phyloP scores from a whole-genome alignment of 495 filamentous ascomycete genomes.

The Acidiella bohemica region DNA sequence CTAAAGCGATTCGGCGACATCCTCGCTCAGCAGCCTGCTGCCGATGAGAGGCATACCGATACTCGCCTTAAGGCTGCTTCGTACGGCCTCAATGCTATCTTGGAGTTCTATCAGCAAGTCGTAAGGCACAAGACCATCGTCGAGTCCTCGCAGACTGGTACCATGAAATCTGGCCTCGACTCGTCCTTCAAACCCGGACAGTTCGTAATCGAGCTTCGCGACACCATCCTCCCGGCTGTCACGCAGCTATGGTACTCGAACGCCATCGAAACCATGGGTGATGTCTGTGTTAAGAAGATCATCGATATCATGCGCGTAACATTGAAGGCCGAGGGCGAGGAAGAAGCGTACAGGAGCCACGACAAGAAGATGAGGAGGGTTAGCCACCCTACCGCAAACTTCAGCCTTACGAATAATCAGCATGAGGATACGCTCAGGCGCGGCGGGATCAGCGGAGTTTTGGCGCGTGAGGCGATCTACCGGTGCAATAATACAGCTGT shows the following conservation, averaged over 20 bases:
- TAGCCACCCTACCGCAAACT: conserved; percentile 15
- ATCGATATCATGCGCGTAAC: conserved; percentile 75
- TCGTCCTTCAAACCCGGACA: conserved; percentile 63
- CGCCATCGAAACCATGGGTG: conserved; percentile 63
- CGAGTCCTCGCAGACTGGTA: conserved; percentile 55
- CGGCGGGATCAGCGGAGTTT: conserved; percentile 40
- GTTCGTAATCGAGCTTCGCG: conserved; percentile 75
- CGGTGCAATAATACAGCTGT: conserved; percentile 55
- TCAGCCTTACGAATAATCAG: conserved; percentile 18
- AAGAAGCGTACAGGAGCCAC: conserved; percentile 45
- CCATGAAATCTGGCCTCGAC: conserved; percentile 45
- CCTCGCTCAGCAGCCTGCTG: not conserved
- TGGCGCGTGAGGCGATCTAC: conserved; percentile 68
- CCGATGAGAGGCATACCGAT: conserved; percentile 12
- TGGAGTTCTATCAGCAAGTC: conserved; percentile 65
- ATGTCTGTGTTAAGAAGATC: conserved; percentile 59
- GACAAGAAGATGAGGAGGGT: conserved; percentile 38
- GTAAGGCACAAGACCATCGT: conserved; percentile 61
- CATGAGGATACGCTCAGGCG: conserved; percentile 34
- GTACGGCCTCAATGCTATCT: conserved; percentile 68
- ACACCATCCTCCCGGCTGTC: conserved; percentile 67
- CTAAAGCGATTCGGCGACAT: conserved; percentile 8
- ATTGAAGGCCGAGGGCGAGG: conserved; percentile 62
- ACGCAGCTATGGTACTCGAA: conserved; percentile 70
- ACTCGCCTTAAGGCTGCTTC: not conserved